Evolutionary conservation across 1,284 basidiomycete genomes (phyloP).

Genomic region (Vanrija sp.): DNA sequence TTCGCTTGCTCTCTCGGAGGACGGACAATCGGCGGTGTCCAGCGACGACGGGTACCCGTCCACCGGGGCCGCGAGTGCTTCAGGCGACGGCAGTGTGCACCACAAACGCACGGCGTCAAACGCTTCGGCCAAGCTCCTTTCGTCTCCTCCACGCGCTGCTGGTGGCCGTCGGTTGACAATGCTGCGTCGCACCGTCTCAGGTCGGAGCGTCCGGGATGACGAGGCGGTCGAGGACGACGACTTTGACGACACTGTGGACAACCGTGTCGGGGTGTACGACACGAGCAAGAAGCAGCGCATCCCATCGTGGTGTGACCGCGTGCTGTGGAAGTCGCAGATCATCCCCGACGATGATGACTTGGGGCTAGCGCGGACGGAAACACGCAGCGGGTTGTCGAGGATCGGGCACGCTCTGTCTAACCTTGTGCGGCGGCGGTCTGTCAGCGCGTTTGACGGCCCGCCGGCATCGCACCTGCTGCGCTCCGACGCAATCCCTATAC

Average conservation of each 20-base stretch:
- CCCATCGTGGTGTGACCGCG: slow-evolving; percentile 52
- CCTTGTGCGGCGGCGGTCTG: slow-evolving; percentile 4
- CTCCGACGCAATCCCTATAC: no score
- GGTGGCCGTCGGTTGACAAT: neutral
- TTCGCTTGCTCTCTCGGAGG: slow-evolving; percentile 7
- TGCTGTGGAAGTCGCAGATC: slow-evolving; percentile 47
- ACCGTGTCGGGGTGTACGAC: slow-evolving; percentile 51
- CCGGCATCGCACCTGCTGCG: no score
- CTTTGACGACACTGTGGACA: slow-evolving; percentile 34
- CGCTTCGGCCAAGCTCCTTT: no score
- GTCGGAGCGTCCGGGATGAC: slow-evolving; percentile 4
- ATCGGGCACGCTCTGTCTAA: slow-evolving; percentile 32
- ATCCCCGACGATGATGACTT: slow-evolving; percentile 23
- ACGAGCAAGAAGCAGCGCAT: slow-evolving; percentile 53
- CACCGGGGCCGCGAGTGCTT: no score
- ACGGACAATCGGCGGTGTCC: neutral
- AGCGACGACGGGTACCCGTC: slow-evolving; percentile 1
- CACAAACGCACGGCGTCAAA: no score
- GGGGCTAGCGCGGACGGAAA: neutral
- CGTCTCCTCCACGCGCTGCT: no score
- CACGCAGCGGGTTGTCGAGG: slow-evolving; percentile 19
- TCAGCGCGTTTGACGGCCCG: no score
- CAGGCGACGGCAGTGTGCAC: no score
- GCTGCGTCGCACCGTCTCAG: slow-evolving; percentile 36
- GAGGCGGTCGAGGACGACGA: slow-evolving; percentile 19